Conservation (phyloP, 1,284 basidiomycete genomes). For the Trichosporon sp. region DNA sequence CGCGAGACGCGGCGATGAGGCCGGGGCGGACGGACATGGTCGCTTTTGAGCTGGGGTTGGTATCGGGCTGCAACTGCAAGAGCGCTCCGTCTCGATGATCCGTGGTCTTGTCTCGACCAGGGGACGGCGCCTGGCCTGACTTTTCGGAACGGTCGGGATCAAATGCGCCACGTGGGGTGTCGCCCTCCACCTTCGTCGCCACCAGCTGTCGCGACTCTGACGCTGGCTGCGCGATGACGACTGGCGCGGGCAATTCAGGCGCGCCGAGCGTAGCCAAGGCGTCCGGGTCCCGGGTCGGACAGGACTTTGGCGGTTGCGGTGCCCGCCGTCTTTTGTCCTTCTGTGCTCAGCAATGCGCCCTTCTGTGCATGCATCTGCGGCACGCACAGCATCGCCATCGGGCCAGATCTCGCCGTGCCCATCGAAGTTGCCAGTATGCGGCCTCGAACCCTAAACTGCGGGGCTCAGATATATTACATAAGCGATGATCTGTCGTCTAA, state of each 20-base stretch:
- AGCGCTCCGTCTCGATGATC: neutral
- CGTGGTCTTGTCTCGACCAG: neutral
- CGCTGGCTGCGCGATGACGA: neutral
- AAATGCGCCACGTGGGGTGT: neutral
- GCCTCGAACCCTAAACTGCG: neutral
- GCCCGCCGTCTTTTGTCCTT: neutral
- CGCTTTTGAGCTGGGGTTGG: neutral
- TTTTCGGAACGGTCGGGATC: neutral
- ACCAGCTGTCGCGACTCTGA: neutral
- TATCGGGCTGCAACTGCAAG: neutral
- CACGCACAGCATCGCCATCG: neutral
- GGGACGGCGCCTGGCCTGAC: neutral
- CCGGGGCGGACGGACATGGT: constrained; percentile 19
- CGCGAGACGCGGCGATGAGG: constrained; percentile 16
- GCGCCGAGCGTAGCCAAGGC: neutral
- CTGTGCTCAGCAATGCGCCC: neutral
- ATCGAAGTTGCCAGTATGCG: neutral
- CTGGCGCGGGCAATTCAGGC: neutral
- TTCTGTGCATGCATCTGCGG: neutral
- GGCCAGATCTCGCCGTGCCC: neutral
- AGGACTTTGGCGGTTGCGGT: neutral
- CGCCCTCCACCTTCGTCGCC: neutral
- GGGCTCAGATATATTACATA: neutral
- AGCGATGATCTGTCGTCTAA: neutral
- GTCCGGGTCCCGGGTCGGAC: neutral